Evolutionary conservation across 805 yeast genomes (phyloP).

Genomic region (Saturnispora kantuleensis): DNA sequence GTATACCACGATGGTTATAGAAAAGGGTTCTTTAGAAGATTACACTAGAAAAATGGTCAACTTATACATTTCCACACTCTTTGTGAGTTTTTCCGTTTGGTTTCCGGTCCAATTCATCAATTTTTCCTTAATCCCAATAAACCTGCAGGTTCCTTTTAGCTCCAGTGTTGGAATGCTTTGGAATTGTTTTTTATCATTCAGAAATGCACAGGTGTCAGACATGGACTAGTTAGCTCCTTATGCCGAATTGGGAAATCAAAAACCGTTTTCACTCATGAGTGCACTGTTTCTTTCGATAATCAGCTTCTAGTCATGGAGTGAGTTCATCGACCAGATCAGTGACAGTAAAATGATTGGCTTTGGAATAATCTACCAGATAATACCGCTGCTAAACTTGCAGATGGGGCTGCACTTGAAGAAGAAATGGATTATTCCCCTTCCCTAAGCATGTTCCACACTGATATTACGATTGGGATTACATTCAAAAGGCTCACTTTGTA

Average conservation of each 20-base stretch:
- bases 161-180: slow-evolving; percentile 80
- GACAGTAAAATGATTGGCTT: too few relatives aligned
- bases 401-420: not conserved
- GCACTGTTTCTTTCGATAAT: not conserved
- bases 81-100: slow-evolving; percentile 69
- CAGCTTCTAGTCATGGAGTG: slow-evolving; percentile 1
- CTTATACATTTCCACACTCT: slow-evolving; percentile 58
- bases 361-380: too few relatives aligned
- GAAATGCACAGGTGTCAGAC: slow-evolving; percentile 38
- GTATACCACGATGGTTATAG: slow-evolving; percentile 75
- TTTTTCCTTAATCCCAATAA: slow-evolving; percentile 57
- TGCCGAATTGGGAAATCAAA: not conserved
- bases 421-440: not conserved
- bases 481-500: too few relatives aligned
- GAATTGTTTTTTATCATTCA: slow-evolving; percentile 85
- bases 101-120: slow-evolving; percentile 72
- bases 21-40: slow-evolving; percentile 58
- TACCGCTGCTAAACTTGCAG: too few relatives aligned
- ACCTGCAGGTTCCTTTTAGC: slow-evolving; percentile 83
- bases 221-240: not conserved
- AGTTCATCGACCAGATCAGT: too few relatives aligned
- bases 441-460: not conserved
- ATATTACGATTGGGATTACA: not conserved
- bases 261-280: not conserved
- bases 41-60: slow-evolving; percentile 53